phyloP scores from a whole-genome alignment of 2,329 filamentous ascomycete species.

The Fusarium caatingaense region DNA sequence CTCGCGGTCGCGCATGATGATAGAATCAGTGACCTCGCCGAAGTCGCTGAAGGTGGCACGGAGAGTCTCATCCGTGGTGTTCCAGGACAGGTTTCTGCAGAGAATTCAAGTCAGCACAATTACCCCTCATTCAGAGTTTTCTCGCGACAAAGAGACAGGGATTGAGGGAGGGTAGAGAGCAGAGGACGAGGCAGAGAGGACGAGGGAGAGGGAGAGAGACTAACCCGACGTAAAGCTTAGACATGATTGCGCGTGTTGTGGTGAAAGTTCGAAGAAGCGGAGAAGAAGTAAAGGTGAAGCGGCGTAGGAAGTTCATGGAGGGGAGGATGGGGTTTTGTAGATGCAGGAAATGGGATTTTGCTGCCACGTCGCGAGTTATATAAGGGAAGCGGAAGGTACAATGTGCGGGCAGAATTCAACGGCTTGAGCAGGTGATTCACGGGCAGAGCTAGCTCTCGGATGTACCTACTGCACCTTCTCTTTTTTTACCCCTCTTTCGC shows the following conservation, averaged over 20 bases:
- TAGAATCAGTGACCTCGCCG: not conserved
- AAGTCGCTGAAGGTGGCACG: not conserved
- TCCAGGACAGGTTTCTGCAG: constrained; percentile 3
- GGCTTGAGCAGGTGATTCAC: not conserved
- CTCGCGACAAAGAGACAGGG: not conserved
- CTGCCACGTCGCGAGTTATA: not conserved
- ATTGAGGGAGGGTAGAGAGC: not conserved
- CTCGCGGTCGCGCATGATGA: constrained; percentile 6
- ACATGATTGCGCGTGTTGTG: constrained; percentile 6
- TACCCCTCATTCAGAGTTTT: not conserved
- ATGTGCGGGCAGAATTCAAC: not conserved
- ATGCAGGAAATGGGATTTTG: not conserved
- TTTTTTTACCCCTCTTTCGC: not conserved
- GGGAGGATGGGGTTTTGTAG: not conserved
- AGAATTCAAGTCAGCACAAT: not conserved
- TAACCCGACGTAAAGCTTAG: constrained; percentile 6
- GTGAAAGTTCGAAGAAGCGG: constrained; percentile 3
- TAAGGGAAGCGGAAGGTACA: not conserved
- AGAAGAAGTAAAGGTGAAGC: not conserved
- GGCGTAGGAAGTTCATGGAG: constrained; percentile 3
- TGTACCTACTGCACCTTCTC: not conserved
- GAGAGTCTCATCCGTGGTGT: not conserved
- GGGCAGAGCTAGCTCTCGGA: not conserved
- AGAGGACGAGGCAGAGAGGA: not conserved
- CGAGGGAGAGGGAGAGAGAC: not conserved